Conservation (phyloP, 352 stramenopile genomes). For the Phytophthora citricola region DNA sequence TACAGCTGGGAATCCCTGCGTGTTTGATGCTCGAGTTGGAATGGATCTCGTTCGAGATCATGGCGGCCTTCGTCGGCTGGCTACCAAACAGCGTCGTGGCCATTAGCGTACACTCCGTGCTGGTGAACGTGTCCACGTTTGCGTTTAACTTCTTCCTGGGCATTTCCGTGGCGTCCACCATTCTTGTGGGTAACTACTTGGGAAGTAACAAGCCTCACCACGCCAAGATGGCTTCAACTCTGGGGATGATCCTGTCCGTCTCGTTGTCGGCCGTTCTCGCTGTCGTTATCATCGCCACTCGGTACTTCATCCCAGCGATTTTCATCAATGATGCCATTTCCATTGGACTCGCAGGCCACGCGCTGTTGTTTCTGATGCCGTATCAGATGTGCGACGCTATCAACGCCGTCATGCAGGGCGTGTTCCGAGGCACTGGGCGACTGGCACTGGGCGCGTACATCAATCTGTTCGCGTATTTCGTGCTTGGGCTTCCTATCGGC, state of each 20-base stretch:
- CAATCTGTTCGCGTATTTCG: constrained; percentile 78
- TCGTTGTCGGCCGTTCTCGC: constrained; percentile 49
- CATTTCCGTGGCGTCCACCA: constrained; percentile 79
- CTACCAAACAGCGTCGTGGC: constrained; percentile 69
- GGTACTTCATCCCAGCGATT: constrained; percentile 56
- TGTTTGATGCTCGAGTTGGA: constrained; percentile 78
- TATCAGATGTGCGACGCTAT: constrained; percentile 75
- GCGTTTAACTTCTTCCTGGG: constrained; percentile 85
- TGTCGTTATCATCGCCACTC: constrained; percentile 50
- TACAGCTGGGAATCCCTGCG: constrained; percentile 70
- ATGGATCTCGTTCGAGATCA: constrained; percentile 85
- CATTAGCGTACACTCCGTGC: constrained; percentile 79
- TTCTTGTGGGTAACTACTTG: constrained; percentile 84
- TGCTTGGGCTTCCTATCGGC: constrained; percentile 69
- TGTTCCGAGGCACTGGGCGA: constrained; percentile 71
- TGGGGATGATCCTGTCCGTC: constrained; percentile 72
- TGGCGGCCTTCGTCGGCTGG: constrained; percentile 68
- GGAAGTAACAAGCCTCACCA: constrained; percentile 84
- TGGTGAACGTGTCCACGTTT: constrained; percentile 68
- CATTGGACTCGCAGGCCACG: constrained; percentile 48
- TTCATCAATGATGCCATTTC: constrained; percentile 81
- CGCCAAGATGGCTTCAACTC: constrained; percentile 76
- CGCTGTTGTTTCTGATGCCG: constrained; percentile 68
- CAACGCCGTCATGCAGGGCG: constrained; percentile 79
- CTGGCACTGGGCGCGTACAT: constrained; percentile 63